Conservation (phyloP, 495 filamentous ascomycete genomes). For the Haplographium delicatum region DNA sequence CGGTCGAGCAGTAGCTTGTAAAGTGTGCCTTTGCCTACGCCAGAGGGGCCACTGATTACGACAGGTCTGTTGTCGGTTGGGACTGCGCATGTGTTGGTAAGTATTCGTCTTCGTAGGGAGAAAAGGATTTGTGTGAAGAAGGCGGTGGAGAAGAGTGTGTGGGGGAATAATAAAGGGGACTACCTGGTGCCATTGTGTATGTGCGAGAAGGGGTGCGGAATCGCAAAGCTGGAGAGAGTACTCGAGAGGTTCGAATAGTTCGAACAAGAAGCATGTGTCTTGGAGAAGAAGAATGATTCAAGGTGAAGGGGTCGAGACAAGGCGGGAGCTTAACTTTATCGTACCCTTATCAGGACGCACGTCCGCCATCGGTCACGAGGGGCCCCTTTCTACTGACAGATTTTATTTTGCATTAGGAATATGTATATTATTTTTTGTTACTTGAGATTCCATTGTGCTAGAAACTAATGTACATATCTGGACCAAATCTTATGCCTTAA, state of each 20-base stretch:
- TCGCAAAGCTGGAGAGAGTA: background rate
- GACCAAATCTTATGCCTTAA: constrained; percentile 1
- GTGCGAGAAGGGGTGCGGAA: constrained; percentile 1
- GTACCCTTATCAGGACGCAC: background rate
- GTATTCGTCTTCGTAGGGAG: background rate
- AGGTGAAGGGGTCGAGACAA: background rate
- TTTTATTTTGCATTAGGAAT: no score
- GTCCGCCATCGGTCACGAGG: no score
- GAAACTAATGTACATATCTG: background rate
- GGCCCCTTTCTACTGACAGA: no score
- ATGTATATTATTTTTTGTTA: background rate
- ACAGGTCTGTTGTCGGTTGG: constrained; percentile 53
- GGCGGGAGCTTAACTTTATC: constrained; percentile 7
- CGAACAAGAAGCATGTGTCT: constrained; percentile 16
- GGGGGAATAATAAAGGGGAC: constrained; percentile 16
- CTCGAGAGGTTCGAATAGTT: constrained; percentile 2
- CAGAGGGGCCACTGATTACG: constrained; percentile 81
- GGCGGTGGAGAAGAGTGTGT: background rate
- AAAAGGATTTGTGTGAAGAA: background rate
- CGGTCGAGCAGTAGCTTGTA: constrained; percentile 62
- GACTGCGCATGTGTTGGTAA: constrained; percentile 21
- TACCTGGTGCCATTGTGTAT: constrained; percentile 43
- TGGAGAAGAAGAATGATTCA: background rate
- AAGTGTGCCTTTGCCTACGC: constrained; percentile 85
- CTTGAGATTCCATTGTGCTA: background rate